Base-by-base conservation (phyloP, 768 basidiomycete genomes). In the Auricularia auricula-judae region DNA sequence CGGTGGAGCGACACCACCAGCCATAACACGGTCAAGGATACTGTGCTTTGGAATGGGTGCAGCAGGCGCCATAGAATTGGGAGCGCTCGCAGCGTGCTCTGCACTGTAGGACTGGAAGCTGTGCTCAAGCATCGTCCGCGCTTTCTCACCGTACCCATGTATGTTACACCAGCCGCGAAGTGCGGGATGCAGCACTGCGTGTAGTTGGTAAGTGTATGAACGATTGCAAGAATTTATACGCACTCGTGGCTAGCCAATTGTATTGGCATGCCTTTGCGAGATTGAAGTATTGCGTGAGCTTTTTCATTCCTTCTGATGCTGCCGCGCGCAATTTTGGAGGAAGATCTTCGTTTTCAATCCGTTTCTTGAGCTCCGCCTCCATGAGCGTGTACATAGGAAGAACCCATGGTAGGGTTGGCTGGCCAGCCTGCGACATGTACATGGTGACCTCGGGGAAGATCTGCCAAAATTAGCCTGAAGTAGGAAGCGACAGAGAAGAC, bases 311-410 rank as follows among this genome's bases (percentile, higher is more conserved):
- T 1, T 39, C 64, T 4, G 36, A 61, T 3, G 69, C 73, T 0
- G 73, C 74, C 16, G 63, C 23, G 33, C 64, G 70, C 14, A 75
- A 58, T 3, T 60, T 47, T 18, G 63, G 58, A 8, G 67, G 61
- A n/a, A 51, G 23, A 4, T 61, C 51, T 1, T 34, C 29, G 44
- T 69, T 56, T 5, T 33, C 39, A 3, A 63, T 21, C n/a, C 65
- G 43, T 7, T 44, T 56, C 11, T 61, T 39, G 36, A 76, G 69
- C 14, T 72, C 67, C 16, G 63, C 36, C 10, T 69, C 62, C 68
- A 77, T 72, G 34, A 66, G 58, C 39, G 68, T 60, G 62, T 74
- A 77, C 62, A 74, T 65, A 1, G 74, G 75, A 35, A 76, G 68
- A 3, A 73, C 72, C 47, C 66, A 75, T 4, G 75, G 72, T 43